phyloP scores from a whole-genome alignment of 2,329 filamentous ascomycete genomes.

The Hypoxylon sp. region DNA sequence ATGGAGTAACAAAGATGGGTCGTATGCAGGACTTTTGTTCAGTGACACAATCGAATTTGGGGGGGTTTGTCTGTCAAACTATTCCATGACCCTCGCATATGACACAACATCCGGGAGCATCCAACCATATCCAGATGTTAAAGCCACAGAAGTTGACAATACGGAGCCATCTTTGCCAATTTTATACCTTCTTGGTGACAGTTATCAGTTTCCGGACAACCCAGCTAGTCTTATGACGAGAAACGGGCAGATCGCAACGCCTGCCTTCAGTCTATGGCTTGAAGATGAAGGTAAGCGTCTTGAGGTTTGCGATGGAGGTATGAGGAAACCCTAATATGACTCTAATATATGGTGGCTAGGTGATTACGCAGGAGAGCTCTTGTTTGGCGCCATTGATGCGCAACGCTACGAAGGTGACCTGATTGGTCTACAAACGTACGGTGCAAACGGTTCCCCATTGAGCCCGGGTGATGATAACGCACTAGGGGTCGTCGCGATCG shows the following conservation, averaged over 20 bases:
- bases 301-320: neutral
- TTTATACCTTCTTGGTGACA: conserved; percentile 8
- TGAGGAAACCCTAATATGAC: neutral
- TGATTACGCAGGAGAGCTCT: conserved; percentile 3
- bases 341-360: conserved; percentile 9
- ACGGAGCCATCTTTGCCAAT: conserved; percentile 10
- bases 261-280: conserved; percentile 12
- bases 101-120: neutral
- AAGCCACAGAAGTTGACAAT: neutral
- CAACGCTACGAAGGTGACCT: conserved; percentile 17
- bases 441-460: neutral
- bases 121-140: neutral
- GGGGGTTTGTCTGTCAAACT: neutral
- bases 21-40: neutral
- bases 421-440: conserved; percentile 8
- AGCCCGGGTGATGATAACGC: neutral
- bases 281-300: conserved; percentile 7
- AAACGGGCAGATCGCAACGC: neutral
- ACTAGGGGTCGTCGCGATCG: neutral
- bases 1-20: neutral
- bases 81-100: neutral
- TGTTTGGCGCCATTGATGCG: conserved; percentile 16
- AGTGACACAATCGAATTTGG: neutral
- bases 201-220: neutral
- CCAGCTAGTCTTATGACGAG: neutral